Evolutionary conservation across 202 grass and related monocot genomes (phyloP).

Genomic region (Panicum virgatum): DNA sequence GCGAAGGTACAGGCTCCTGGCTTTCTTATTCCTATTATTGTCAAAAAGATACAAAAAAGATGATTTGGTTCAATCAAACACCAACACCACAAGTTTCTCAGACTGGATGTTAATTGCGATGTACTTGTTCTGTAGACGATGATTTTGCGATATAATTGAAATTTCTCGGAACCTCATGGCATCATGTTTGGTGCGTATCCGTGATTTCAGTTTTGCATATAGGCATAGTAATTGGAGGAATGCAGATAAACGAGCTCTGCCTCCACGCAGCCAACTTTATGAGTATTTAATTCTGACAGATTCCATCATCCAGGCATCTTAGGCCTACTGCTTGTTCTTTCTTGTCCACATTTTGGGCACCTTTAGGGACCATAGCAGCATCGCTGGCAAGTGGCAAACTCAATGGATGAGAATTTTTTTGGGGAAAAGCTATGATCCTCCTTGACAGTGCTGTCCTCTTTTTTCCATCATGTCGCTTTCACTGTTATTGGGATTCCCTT

Average conservation of each 20-base stretch:
- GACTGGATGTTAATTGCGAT: background rate
- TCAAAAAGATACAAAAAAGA: no score
- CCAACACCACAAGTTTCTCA: background rate
- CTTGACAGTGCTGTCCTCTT: background rate
- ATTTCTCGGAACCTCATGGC: background rate
- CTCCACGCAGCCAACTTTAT: background rate
- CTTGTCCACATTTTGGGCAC: conserved; percentile 20
- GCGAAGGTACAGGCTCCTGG: conserved; percentile 44
- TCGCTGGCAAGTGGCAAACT: conserved; percentile 13
- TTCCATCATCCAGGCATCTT: conserved; percentile 29
- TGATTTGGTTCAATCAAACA: background rate
- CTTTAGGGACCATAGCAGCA: conserved; percentile 24
- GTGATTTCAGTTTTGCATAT: background rate
- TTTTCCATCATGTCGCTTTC: conserved; percentile 20
- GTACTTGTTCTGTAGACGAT: background rate
- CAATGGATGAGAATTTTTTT: conserved; percentile 38
- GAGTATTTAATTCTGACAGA: background rate
- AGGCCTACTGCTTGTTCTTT: background rate
- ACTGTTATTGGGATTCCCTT: conserved; percentile 24
- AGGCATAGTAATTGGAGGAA: background rate
- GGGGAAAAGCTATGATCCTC: conserved; percentile 13
- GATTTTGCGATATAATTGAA: background rate
- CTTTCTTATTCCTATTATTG: background rate
- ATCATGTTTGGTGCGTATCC: background rate
- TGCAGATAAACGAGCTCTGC: background rate